Evolutionary conservation across 345 rosid species (phyloP).

Genomic region (Ceriops tagal): DNA sequence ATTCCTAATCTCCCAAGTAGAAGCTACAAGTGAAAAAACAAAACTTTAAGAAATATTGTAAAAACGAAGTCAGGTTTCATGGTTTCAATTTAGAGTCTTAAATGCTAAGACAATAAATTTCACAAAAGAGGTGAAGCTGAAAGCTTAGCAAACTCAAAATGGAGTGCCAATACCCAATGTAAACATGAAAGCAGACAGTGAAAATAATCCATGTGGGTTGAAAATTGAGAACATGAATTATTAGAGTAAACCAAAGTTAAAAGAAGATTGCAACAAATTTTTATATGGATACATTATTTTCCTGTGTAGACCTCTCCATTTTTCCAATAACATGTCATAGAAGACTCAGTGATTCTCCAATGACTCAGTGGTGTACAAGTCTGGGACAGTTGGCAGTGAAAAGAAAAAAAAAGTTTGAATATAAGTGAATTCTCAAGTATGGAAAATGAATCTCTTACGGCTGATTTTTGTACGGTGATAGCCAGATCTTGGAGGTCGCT

Average conservation of each 20-base stretch:
- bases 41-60: neutral
- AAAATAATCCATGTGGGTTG: neutral
- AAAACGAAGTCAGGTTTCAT: neutral
- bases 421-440: neutral
- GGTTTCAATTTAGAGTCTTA: neutral
- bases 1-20: conserved; percentile 87
- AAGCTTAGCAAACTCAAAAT: neutral
- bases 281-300: neutral
- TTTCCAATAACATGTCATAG: neutral
- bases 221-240: neutral
- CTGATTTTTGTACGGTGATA: conserved; percentile 71
- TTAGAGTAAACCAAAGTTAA: conserved; percentile 21
- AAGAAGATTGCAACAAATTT: neutral
- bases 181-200: neutral
- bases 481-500: conserved; percentile 72
- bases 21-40: conserved; percentile 44
- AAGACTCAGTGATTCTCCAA: neutral
- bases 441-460: conserved; percentile 49
- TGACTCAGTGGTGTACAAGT: neutral
- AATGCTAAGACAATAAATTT: neutral
- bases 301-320: neutral
- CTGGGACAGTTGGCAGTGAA: neutral
- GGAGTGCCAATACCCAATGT: neutral
- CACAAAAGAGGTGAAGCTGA: neutral
- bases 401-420: neutral